Percentiles rank a stretch among this genome's conserved stretches.
phyloP scores from a whole-genome alignment of 768 basidiomycete genomes.

The Calocera viscosa region DNA sequence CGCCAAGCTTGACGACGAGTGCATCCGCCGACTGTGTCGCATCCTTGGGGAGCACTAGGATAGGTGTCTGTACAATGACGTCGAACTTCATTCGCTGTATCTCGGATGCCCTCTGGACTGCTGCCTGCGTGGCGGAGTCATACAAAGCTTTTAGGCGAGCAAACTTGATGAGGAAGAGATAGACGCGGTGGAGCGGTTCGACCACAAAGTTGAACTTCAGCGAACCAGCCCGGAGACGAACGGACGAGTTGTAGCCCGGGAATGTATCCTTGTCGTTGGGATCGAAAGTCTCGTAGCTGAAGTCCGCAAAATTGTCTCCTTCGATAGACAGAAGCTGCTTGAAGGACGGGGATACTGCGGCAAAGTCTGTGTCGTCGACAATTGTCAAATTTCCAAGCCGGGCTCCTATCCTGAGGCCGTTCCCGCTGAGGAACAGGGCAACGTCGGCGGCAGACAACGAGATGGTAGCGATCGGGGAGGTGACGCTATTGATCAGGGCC shows the following conservation, averaged over 20 bases:
- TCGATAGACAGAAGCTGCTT: constrained; percentile 85
- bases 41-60: constrained; percentile 73
- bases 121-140: constrained; percentile 84
- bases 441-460: constrained; percentile 85
- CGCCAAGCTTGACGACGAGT: constrained; percentile 73
- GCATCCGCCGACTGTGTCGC: constrained; percentile 48
- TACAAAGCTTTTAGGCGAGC: constrained; percentile 87
- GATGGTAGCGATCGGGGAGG: constrained; percentile 62
- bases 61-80: constrained; percentile 81
- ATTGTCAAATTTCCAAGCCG: constrained; percentile 73
- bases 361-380: constrained; percentile 51
- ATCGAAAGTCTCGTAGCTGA: constrained; percentile 86
- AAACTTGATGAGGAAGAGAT: constrained; percentile 68
- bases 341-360: constrained; percentile 50
- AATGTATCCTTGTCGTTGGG: constrained; percentile 51
- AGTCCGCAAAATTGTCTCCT: constrained; percentile 85
- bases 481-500: constrained; percentile 55
- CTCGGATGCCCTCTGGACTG: constrained; percentile 83
- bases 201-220: constrained; percentile 82
- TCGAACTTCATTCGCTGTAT: constrained; percentile 84
- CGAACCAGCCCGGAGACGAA: constrained; percentile 76
- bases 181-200: constrained; percentile 78
- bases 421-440: constrained; percentile 54
- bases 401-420: constrained; percentile 65
- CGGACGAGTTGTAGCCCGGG: constrained; percentile 67